phyloP scores from a whole-genome alignment of 2,329 filamentous ascomycete genomes.

The Grosmannia clavigera region DNA sequence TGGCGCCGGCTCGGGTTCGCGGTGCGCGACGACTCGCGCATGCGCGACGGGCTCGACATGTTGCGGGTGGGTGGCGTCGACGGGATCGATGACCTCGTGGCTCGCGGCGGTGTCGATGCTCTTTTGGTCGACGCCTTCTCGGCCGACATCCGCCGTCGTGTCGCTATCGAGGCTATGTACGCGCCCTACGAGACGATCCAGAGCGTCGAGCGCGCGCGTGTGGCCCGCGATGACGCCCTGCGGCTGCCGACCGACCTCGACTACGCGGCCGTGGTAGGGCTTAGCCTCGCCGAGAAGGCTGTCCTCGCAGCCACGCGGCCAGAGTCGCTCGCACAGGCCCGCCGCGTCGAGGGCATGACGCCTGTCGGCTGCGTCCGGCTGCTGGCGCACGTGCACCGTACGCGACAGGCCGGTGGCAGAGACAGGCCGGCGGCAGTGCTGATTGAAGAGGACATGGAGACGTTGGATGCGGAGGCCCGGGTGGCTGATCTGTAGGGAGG shows the following conservation, averaged over 20 bases:
- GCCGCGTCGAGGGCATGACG: conserved; percentile 70
- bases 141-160: conserved; percentile 49
- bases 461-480: conserved; percentile 27
- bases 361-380: conserved; percentile 48
- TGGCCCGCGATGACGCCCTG: conserved; percentile 66
- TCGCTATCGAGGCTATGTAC: conserved; percentile 74
- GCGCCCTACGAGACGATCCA: conserved; percentile 76
- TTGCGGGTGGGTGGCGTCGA: conserved; percentile 52
- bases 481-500: conserved; percentile 20
- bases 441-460: conserved; percentile 24
- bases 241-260: conserved; percentile 62
- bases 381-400: conserved; percentile 46
- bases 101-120: conserved; percentile 36
- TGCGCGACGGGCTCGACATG: conserved; percentile 66
- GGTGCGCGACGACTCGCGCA: conserved; percentile 24
- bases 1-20: conserved; percentile 22
- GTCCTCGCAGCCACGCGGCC: conserved; percentile 59
- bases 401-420: conserved; percentile 6
- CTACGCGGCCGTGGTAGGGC: conserved; percentile 58
- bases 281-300: conserved; percentile 69
- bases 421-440: not conserved
- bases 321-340: conserved; percentile 78
- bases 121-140: conserved; percentile 34
- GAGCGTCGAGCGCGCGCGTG: conserved; percentile 48
- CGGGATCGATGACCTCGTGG: conserved; percentile 39